phyloP scores from a whole-genome alignment of 208 protist genomes.

The Polymyxa betae region DNA sequence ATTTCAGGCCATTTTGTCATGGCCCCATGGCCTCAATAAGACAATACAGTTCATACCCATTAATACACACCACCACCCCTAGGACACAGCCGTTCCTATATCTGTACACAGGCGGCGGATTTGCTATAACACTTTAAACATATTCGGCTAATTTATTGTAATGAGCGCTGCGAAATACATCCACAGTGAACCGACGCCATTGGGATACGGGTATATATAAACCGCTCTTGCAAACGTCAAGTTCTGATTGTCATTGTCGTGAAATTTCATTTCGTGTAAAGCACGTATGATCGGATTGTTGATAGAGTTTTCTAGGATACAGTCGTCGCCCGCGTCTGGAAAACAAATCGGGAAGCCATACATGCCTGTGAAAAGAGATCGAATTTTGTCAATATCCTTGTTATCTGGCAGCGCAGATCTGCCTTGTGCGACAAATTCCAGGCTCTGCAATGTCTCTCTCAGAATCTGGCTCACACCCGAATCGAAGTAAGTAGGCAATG shows the following conservation, averaged over 20 bases:
- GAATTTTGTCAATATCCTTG: conserved; percentile 33
- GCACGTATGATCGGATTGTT: background rate
- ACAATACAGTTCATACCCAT: too few relatives aligned
- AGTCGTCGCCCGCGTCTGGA: conserved; percentile 16
- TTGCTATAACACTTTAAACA: too few relatives aligned
- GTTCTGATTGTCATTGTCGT: conserved; percentile 26
- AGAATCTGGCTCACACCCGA: background rate
- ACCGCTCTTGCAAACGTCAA: background rate
- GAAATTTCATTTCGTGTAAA: background rate
- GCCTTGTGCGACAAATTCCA: conserved; percentile 34
- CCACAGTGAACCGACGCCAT: conserved; percentile 1
- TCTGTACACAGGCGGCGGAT: too few relatives aligned
- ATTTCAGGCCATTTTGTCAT: too few relatives aligned
- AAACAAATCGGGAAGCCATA: conserved; percentile 31
- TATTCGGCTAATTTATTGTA: background rate
- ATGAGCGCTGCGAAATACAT: conserved; percentile 18
- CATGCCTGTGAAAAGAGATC: conserved; percentile 15
- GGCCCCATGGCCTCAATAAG: too few relatives aligned
- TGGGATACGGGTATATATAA: conserved; percentile 45
- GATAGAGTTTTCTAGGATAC: background rate
- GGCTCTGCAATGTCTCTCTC: background rate
- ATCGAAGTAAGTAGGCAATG: background rate
- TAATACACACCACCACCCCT: too few relatives aligned
- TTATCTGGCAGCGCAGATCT: background rate
- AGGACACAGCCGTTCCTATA: too few relatives aligned